These are phyloP conservation scores for Puccinia horiana DNA, from an alignment of 1,284 basidiomycete species.

Conservation along the genomic window DNA sequence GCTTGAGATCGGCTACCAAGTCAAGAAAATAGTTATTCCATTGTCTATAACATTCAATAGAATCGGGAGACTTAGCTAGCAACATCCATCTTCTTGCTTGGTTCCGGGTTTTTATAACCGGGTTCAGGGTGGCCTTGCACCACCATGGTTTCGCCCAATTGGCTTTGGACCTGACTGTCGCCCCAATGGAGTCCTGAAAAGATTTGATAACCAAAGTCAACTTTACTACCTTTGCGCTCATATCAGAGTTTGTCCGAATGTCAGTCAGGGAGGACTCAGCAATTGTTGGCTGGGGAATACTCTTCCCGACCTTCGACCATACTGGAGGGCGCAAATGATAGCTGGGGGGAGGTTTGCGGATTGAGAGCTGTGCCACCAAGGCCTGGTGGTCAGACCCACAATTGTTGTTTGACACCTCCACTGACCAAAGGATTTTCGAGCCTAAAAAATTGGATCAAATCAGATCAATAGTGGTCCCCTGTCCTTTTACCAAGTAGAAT, in stretches of 20 bases:
- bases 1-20: neutral
- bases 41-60: constrained; percentile 4
- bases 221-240: neutral
- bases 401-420: neutral
- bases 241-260: neutral
- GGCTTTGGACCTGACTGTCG: neutral
- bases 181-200: neutral
- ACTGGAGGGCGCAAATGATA: too few relatives aligned
- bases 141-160: neutral
- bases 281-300: too few relatives aligned
- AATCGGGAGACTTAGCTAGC: neutral
- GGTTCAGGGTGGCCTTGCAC: neutral
- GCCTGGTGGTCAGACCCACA: neutral
- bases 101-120: neutral
- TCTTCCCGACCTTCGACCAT: too few relatives aligned
- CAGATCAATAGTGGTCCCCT: neutral
- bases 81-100: neutral
- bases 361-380: neutral
- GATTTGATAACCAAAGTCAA: neutral
- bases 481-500: neutral
- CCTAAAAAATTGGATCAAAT: neutral
- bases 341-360: too few relatives aligned
- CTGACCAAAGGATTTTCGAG: neutral
- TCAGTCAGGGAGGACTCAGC: neutral
- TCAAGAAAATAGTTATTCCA: neutral